phyloP scores from a whole-genome alignment of 2,329 filamentous ascomycete species.

The Claviceps sorghi region DNA sequence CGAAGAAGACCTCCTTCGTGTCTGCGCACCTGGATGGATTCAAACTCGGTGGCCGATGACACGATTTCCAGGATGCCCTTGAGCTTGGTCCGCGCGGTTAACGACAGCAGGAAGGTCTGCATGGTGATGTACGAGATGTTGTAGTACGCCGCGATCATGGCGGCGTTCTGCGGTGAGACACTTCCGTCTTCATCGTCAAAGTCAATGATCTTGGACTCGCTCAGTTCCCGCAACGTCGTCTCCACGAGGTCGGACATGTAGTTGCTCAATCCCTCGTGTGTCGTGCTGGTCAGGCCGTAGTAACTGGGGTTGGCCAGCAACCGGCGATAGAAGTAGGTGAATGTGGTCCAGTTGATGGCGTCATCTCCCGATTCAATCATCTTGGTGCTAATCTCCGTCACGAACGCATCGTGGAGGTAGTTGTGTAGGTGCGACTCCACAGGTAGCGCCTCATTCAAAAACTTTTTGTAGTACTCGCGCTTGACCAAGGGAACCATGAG shows the following conservation, averaged over 20 bases:
- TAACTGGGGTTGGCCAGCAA: constrained; percentile 92
- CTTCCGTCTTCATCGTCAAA: constrained; percentile 88
- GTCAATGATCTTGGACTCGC: constrained; percentile 90
- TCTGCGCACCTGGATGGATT: constrained; percentile 81
- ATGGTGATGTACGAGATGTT: constrained; percentile 99
- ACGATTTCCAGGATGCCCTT: constrained; percentile 96
- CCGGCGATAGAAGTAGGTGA: constrained; percentile 94
- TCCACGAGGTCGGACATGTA: constrained; percentile 93
- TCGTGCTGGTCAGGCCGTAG: constrained; percentile 78
- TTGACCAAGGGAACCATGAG: constrained; percentile 91
- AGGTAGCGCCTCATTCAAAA: constrained; percentile 86
- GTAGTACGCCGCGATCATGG: constrained; percentile 98
- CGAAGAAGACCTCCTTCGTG: constrained; percentile 81
- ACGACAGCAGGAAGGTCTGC: constrained; percentile 91
- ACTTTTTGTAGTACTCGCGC: constrained; percentile 97
- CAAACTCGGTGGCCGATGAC: constrained; percentile 92
- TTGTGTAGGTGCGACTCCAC: constrained; percentile 89
- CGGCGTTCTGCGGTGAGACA: constrained; percentile 79
- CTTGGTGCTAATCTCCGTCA: constrained; percentile 91
- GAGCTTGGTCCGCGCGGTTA: constrained; percentile 78
- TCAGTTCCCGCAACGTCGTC: constrained; percentile 75
- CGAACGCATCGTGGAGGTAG: constrained; percentile 89
- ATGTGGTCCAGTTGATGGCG: constrained; percentile 95
- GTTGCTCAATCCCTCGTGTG: constrained; percentile 82
- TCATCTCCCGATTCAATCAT: constrained; percentile 93